A percentile compares a stretch with the other conserved stretches of the same genome.
Evolutionary conservation across 805 yeast genomes (phyloP).

Genomic region (Kurtzmaniella cleridarum): DNA sequence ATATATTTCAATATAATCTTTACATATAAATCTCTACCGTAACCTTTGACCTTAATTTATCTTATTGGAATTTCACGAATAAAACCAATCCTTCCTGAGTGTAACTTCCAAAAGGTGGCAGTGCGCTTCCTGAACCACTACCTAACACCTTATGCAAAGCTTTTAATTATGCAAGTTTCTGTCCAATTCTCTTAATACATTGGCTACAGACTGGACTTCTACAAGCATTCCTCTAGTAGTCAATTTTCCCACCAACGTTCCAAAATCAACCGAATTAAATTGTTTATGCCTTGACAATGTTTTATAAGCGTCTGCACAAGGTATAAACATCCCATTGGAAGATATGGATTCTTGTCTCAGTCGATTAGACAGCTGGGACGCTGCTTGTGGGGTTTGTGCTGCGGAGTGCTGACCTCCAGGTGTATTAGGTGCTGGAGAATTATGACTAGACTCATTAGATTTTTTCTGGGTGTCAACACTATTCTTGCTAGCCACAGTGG

Average conservation of each 20-base stretch:
- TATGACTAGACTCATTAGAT: conserved; percentile 14
- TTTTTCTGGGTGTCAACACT: conserved; percentile 2
- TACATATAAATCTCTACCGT: too few species aligned
- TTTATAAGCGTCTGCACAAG: conserved; percentile 86
- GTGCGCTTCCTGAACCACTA: too few species aligned
- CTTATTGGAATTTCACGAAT: too few species aligned
- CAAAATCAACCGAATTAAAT: conserved; percentile 68
- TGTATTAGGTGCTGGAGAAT: conserved; percentile 12
- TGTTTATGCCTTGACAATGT: conserved; percentile 79
- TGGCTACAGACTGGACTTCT: conserved; percentile 86
- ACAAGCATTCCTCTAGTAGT: conserved; percentile 84
- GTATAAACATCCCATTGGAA: conserved; percentile 55
- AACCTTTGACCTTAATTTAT: too few species aligned
- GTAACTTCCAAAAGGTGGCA: too few species aligned
- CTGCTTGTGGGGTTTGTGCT: conserved; percentile 9
- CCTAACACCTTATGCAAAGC: not conserved
- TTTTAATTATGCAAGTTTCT: conserved; percentile 48
- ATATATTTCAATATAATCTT: too few species aligned
- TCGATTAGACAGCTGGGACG: conserved; percentile 2
- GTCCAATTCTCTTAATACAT: conserved; percentile 77
- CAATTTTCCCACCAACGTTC: conserved; percentile 66
- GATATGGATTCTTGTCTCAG: conserved; percentile 2
- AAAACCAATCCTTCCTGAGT: too few species aligned
- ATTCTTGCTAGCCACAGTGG: conserved; percentile 65
- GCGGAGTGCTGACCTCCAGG: conserved; percentile 17